These are phyloP conservation scores for Rubia occidens DNA, from an alignment of 305 asterid species.

Conservation along the genomic window DNA sequence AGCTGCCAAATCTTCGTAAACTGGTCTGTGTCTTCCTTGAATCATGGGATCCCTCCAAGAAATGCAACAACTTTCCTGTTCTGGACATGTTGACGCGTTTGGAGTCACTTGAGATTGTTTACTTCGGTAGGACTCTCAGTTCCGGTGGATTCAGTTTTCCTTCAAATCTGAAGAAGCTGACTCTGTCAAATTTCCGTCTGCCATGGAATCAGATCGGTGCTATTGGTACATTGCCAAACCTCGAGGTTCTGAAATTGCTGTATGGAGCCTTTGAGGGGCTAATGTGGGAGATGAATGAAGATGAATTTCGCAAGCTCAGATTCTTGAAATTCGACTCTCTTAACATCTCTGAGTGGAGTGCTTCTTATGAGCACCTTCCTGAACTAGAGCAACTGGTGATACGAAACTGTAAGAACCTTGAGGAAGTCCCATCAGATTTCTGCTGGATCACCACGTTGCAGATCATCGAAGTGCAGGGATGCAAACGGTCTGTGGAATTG, in stretches of 20 bases:
- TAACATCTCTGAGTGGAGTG: slow-evolving; percentile 2
- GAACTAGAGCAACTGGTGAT: background rate
- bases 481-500: background rate
- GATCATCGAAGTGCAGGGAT: slow-evolving; percentile 5
- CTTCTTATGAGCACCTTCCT: slow-evolving; percentile 5
- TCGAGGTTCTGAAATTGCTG: slow-evolving; percentile 3
- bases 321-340: slow-evolving; percentile 1
- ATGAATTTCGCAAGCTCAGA: slow-evolving; percentile 5
- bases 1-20: background rate
- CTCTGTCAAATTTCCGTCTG: background rate
- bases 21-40: background rate
- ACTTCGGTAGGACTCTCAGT: background rate
- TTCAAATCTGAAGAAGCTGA: slow-evolving; percentile 2
- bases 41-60: slow-evolving; percentile 6
- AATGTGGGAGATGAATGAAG: slow-evolving; percentile 9
- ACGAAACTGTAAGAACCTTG: slow-evolving; percentile 5
- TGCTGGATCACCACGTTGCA: slow-evolving; percentile 1
- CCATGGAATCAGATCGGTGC: background rate
- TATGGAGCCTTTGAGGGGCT: slow-evolving; percentile 5
- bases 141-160: slow-evolving; percentile 3
- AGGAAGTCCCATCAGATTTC: background rate
- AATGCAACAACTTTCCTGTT: slow-evolving; percentile 3
- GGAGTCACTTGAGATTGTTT: background rate
- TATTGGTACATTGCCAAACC: slow-evolving; percentile 8
- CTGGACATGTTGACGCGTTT: background rate